These are phyloP conservation scores for Ganoderma sp. DNA, from an alignment of 1,284 basidiomycete species.

Conservation along the genomic window DNA sequence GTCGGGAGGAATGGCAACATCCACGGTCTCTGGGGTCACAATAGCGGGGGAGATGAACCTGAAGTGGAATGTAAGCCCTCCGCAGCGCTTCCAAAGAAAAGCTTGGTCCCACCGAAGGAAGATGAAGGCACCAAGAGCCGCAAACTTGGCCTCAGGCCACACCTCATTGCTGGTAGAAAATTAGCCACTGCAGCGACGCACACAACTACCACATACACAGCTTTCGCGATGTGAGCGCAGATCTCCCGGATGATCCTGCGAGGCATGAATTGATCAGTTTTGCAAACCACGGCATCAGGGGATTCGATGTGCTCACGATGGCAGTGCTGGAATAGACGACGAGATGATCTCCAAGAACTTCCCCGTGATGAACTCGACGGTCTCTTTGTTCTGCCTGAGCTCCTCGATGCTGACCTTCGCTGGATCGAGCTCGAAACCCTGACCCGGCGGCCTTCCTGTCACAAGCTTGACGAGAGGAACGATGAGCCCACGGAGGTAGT, in stretches of 20 bases:
- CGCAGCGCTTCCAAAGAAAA: neutral
- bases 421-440: constrained; percentile 83
- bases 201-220: constrained; percentile 65
- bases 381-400: constrained; percentile 70
- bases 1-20: constrained; percentile 77
- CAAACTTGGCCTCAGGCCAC: constrained; percentile 86
- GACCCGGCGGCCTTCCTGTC: constrained; percentile 72
- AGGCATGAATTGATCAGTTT: constrained; percentile 12
- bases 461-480: constrained; percentile 79
- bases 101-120: constrained; percentile 69
- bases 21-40: constrained; percentile 84
- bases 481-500: constrained; percentile 81
- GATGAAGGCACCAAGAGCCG: constrained; percentile 90
- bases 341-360: constrained; percentile 80
- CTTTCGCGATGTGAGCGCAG: constrained; percentile 82
- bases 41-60: constrained; percentile 88
- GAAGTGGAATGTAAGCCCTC: neutral
- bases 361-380: constrained; percentile 76
- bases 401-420: constrained; percentile 66
- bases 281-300: neutral
- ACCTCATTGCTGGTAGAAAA: constrained; percentile 53
- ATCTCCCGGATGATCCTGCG: constrained; percentile 86
- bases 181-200: constrained; percentile 11
- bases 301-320: constrained; percentile 61
- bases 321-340: constrained; percentile 73